Evolutionary conservation across 1,139 yeast species (phyloP).

Genomic region (Pichia sp.): DNA sequence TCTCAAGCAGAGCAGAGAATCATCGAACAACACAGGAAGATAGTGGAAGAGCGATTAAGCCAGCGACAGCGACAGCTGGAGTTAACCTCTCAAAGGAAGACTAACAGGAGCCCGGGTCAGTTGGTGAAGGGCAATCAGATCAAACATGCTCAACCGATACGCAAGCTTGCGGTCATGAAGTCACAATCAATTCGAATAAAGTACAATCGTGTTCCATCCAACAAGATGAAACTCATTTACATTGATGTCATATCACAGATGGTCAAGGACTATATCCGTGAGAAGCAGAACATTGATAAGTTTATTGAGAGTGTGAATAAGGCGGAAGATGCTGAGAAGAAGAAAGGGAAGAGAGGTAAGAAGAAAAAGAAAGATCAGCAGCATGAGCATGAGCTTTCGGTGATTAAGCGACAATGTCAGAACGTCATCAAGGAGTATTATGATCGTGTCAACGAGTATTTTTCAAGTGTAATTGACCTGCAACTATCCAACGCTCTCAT

Average conservation of each 20-base stretch:
- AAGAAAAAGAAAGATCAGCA: not conserved
- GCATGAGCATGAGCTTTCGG: not conserved
- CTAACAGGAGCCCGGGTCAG: constrained; percentile 9
- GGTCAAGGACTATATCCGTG: constrained; percentile 22
- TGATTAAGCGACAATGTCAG: constrained; percentile 1
- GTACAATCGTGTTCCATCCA: constrained; percentile 23
- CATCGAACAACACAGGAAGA: constrained; percentile 7
- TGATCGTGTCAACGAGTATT: constrained; percentile 20
- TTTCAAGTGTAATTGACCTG: constrained; percentile 27
- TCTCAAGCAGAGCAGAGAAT: constrained; percentile 6
- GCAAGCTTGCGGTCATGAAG: not conserved
- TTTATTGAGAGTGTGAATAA: constrained; percentile 4
- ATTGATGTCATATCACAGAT: constrained; percentile 30
- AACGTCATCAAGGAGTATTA: constrained; percentile 18
- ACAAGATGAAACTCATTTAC: constrained; percentile 23
- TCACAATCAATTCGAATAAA: constrained; percentile 19
- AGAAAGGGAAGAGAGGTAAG: not conserved
- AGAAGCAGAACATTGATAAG: constrained; percentile 7
- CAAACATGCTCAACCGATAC: not conserved
- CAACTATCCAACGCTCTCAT: constrained; percentile 34
- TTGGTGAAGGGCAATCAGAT: not conserved
- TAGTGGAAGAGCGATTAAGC: constrained; percentile 5
- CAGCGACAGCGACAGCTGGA: not conserved
- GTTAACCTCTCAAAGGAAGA: constrained; percentile 1
- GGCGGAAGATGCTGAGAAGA: constrained; percentile 1